Evolutionary conservation across 1,139 yeast species (phyloP).

Genomic region (Kodamaea sp.): DNA sequence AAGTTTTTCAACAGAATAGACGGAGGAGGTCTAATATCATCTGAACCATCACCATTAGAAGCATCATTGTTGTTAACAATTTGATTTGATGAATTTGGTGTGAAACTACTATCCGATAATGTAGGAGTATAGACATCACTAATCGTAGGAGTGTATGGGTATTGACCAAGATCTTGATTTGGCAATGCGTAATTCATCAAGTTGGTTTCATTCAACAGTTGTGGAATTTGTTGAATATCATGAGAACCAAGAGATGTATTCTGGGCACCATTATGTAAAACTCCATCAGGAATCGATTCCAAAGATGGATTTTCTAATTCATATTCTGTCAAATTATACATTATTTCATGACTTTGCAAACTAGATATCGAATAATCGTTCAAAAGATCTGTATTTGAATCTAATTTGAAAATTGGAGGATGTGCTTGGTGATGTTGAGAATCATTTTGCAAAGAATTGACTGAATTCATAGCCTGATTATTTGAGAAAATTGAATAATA

Average conservation of each 20-base stretch:
- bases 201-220: slow-evolving; percentile 5
- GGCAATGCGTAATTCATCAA: slow-evolving; percentile 10
- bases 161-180: slow-evolving; percentile 10
- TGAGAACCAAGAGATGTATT: slow-evolving; percentile 5
- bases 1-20: slow-evolving; percentile 14
- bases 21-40: slow-evolving; percentile 14
- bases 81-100: slow-evolving; percentile 18
- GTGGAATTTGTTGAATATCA: slow-evolving; percentile 4
- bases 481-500: slow-evolving; percentile 26
- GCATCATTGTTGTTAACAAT: slow-evolving; percentile 3
- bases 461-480: slow-evolving; percentile 21
- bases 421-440: slow-evolving; percentile 8
- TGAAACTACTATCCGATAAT: slow-evolving; percentile 19
- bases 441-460: slow-evolving; percentile 14
- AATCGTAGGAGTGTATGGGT: slow-evolving; percentile 18
- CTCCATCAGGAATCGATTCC: slow-evolving; percentile 24
- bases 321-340: slow-evolving; percentile 26
- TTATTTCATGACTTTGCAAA: slow-evolving; percentile 16
- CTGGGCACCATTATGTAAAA: slow-evolving; percentile 7
- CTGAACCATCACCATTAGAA: slow-evolving; percentile 9
- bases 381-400: slow-evolving; percentile 16
- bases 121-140: slow-evolving; percentile 22
- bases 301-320: slow-evolving; percentile 28
- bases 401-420: slow-evolving; percentile 16
- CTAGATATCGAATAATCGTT: slow-evolving; percentile 13